Conservation (phyloP, 768 basidiomycete species). For the Leccinum sublutescens region DNA sequence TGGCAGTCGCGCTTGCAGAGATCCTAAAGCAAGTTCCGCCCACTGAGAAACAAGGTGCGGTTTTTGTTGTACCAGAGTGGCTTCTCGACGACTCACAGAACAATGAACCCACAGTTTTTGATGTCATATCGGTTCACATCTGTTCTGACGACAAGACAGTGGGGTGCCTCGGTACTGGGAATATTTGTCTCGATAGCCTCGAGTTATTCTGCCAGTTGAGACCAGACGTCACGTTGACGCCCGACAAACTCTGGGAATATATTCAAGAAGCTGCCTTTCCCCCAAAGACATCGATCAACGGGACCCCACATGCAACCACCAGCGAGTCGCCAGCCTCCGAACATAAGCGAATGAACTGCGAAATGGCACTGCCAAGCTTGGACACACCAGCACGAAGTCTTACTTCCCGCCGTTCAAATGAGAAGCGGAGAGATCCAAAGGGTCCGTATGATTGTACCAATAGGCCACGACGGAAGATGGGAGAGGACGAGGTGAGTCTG, state of each 20-base stretch:
- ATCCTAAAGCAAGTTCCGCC: neutral
- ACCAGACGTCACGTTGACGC: too few relatives aligned
- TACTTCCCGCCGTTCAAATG: neutral
- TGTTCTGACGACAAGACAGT: neutral
- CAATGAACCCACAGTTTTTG: too few relatives aligned
- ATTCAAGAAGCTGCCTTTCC: neutral
- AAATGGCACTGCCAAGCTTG: too few relatives aligned
- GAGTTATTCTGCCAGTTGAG: too few relatives aligned
- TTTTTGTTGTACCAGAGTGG: neutral
- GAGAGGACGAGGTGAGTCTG: neutral
- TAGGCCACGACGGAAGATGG: neutral
- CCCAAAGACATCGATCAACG: neutral
- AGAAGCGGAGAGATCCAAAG: neutral
- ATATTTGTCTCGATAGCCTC: neutral
- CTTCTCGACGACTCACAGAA: too few relatives aligned
- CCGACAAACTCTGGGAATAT: neutral
- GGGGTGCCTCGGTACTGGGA: neutral
- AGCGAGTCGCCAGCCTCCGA: neutral
- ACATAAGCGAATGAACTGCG: neutral
- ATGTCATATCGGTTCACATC: neutral
- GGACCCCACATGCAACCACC: neutral
- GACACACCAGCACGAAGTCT: neutral
- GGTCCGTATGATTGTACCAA: neutral
- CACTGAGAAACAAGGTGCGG: neutral
- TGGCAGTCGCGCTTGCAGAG: too few relatives aligned